Percentiles rank a stretch among this genome's conserved stretches.
phyloP scores from a whole-genome alignment of 208 protist species.

The Leishmania gerbilli region DNA sequence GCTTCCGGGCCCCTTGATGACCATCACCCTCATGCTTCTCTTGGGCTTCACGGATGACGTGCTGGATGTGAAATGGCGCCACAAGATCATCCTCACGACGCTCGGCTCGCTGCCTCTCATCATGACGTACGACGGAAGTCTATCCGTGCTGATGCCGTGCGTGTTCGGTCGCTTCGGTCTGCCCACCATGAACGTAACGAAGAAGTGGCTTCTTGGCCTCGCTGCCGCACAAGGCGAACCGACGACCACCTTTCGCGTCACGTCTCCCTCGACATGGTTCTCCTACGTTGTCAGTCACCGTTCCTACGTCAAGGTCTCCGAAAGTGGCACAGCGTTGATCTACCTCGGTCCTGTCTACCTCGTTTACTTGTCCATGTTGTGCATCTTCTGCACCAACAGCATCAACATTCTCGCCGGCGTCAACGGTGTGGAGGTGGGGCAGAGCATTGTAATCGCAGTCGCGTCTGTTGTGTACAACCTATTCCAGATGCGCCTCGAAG shows the following conservation, averaged over 20 bases:
- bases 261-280: slow-evolving; percentile 18
- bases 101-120: slow-evolving; percentile 95
- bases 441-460: slow-evolving; percentile 95
- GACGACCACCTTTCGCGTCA: background rate
- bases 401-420: slow-evolving; percentile 99
- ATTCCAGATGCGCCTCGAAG: slow-evolving; percentile 83
- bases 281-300: slow-evolving; percentile 11
- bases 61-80: slow-evolving; percentile 97
- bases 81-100: slow-evolving; percentile 98
- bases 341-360: slow-evolving; percentile 95
- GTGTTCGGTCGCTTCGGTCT: slow-evolving; percentile 32
- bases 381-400: slow-evolving; percentile 99
- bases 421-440: slow-evolving; percentile 98
- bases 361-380: slow-evolving; percentile 95
- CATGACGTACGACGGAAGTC: slow-evolving; percentile 91
- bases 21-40: slow-evolving; percentile 98
- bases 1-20: slow-evolving; percentile 88
- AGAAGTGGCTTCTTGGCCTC: slow-evolving; percentile 18
- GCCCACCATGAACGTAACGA: slow-evolving; percentile 18
- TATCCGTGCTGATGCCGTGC: slow-evolving; percentile 89
- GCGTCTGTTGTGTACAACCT: slow-evolving; percentile 95
- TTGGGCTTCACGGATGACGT: slow-evolving; percentile 99
- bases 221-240: background rate
- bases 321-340: slow-evolving; percentile 33
- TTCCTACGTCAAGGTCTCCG: slow-evolving; percentile 18